Evolutionary conservation across 2,329 filamentous ascomycete genomes (phyloP).

Genomic region (Ophidiomyces ophidiicola): DNA sequence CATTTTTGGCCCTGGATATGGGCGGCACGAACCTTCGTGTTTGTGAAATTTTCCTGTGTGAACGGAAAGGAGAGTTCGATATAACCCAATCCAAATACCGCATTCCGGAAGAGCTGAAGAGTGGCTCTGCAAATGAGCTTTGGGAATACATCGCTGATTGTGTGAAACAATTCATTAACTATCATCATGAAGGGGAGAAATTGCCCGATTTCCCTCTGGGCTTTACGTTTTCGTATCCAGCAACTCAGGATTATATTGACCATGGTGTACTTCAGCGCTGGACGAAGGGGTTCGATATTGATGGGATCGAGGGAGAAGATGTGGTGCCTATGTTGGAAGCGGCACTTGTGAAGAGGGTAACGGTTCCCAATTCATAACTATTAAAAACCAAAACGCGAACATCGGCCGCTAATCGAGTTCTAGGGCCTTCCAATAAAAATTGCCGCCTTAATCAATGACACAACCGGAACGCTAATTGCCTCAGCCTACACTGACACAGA

Average conservation of each 20-base stretch:
- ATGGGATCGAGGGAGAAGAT: conserved; percentile 79
- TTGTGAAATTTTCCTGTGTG: conserved; percentile 74
- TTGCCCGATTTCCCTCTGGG: conserved; percentile 58
- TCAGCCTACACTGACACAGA: conserved; percentile 89
- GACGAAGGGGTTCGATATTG: conserved; percentile 96
- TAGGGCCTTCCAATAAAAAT: conserved; percentile 84
- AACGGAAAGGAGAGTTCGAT: conserved; percentile 80
- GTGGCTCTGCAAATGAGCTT: conserved; percentile 67
- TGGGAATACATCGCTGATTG: conserved; percentile 95
- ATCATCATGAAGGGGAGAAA: conserved; percentile 59
- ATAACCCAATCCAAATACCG: conserved; percentile 94
- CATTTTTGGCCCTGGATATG: conserved; percentile 84
- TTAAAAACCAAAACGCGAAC: neutral
- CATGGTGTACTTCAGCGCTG: conserved; percentile 85
- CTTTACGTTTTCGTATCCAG: conserved; percentile 94
- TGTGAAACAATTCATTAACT: conserved; percentile 77
- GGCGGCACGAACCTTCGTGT: conserved; percentile 92
- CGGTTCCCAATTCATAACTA: conserved; percentile 16
- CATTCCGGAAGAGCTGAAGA: conserved; percentile 87
- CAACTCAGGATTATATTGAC: conserved; percentile 84
- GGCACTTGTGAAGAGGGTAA: conserved; percentile 57
- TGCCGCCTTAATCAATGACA: conserved; percentile 91
- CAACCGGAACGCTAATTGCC: conserved; percentile 89
- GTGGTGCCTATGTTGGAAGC: conserved; percentile 79
- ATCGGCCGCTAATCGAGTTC: conserved; percentile 13